These are phyloP conservation scores for Auriscalpium orientale DNA, from an alignment of 768 basidiomycete species.

Conservation along the genomic window DNA sequence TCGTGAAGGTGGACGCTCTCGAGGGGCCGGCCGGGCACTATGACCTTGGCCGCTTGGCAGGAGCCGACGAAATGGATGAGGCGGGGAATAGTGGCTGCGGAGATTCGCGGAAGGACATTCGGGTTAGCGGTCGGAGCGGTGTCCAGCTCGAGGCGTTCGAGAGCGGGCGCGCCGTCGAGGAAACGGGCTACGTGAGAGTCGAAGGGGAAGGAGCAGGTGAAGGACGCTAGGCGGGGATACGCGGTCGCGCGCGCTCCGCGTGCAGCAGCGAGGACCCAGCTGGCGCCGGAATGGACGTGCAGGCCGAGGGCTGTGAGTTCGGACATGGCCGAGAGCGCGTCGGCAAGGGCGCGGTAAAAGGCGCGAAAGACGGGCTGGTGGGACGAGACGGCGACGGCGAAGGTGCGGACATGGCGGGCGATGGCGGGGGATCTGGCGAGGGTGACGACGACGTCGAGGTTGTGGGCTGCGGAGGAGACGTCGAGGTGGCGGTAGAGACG, in stretches of 20 bases:
- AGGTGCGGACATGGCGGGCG: conserved; percentile 54
- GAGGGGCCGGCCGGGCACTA: conserved; percentile 64
- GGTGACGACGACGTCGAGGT: conserved; percentile 43
- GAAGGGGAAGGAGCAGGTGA: conserved; percentile 55
- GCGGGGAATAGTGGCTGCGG: conserved; percentile 29
- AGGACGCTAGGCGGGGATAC: conserved; percentile 44
- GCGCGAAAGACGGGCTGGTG: conserved; percentile 32
- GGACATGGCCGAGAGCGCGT: conserved; percentile 54
- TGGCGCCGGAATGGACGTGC: conserved; percentile 35
- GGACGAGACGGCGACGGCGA: conserved; percentile 46
- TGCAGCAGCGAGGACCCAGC: conserved; percentile 40
- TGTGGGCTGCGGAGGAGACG: conserved; percentile 35
- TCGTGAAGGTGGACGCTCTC: conserved; percentile 53
- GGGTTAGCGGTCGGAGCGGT: conserved; percentile 18
- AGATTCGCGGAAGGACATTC: conserved; percentile 17
- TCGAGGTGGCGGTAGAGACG: conserved; percentile 55
- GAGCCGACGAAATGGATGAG: conserved; percentile 60
- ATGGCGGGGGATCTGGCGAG: conserved; percentile 51
- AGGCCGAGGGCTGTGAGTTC: conserved; percentile 51
- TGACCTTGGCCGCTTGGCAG: conserved; percentile 40
- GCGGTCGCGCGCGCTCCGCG: conserved; percentile 17
- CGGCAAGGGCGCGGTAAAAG: conserved; percentile 42
- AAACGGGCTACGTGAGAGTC: conserved; percentile 53
- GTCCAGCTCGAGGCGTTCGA: conserved; percentile 54
- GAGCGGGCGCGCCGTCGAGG: conserved; percentile 44